Evolutionary conservation across 176 grass and related monocot species (phyloP), one percentile per base, ranked within the genome.

Genomic region (Areca catechu): DNA sequence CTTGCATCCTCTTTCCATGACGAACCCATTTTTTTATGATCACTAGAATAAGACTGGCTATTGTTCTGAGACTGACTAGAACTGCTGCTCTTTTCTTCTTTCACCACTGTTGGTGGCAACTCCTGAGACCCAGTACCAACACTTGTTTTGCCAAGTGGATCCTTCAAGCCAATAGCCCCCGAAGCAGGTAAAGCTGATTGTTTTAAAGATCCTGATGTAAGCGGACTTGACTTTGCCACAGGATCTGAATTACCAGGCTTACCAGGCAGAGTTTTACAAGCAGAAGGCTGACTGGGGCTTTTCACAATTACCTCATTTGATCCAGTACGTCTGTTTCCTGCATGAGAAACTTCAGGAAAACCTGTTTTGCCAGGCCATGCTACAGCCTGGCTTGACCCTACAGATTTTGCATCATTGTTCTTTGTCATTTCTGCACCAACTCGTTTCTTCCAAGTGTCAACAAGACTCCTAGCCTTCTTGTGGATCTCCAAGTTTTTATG

Each of bases 11-110:
- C 86, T 58, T 83, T 86, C 69, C 69, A 86, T 15, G 69, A 82
- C 51, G 75, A 81, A 75, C 61, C 71, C 25, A 76, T 29, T 61
- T 78, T 71, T 79, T 82, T 90, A 66, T 79, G 85, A 79, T 95
- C 89, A 28, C 85, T 85, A 27, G 85, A 89, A 55, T 82, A 86
- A 43, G 90, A 89, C 63, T 95, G 90, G 67, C 90, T 95, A 49
- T 95, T 89, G 57, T 89, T 89, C 34, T 75, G 67, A 15, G 86
- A 95, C 63, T 95, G 90, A 62, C 85, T 89, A 50, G 90, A 95
- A 72, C 86, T 95, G 61, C 74, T 83, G 49, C 90, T 89, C 82
- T 89, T 95, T 71, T 95, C 90, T 67, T 95, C 90, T 52, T 82
- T 78, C 62, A 86, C 56, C 22, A 75, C 19, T 48, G 53, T 20